These are phyloP conservation scores for Castanea mollissima DNA, from an alignment of 306 rosid species.

Conservation along the genomic window DNA sequence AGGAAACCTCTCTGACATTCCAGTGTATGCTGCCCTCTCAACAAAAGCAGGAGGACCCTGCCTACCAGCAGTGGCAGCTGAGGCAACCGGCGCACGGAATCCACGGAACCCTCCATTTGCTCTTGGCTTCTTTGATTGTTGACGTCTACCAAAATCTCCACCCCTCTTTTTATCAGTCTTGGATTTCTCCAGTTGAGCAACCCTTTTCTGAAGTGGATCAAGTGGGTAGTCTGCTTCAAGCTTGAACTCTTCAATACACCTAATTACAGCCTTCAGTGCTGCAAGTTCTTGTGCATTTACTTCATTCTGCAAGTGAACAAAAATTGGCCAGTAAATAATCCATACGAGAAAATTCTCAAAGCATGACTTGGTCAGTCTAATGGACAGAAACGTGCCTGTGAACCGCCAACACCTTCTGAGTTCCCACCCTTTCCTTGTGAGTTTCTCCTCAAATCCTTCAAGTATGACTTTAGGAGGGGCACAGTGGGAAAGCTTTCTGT, in stretches of 20 bases:
- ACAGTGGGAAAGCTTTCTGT: conserved; percentile 62
- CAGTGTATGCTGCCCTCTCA: conserved; percentile 45
- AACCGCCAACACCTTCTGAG: conserved; percentile 36
- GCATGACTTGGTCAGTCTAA: conserved; percentile 3
- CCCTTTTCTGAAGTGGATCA: conserved; percentile 75
- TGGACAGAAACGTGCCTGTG: conserved; percentile 44
- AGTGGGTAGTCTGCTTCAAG: conserved; percentile 74
- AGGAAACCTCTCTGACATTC: conserved; percentile 46
- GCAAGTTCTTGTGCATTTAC: conserved; percentile 58
- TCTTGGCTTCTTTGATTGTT: conserved; percentile 57
- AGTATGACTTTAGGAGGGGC: conserved; percentile 66
- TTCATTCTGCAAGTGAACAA: conserved; percentile 38
- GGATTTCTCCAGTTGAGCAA: conserved; percentile 59
- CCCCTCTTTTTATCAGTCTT: conserved; percentile 59
- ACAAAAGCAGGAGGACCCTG: conserved; percentile 39
- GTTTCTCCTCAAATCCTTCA: conserved; percentile 70
- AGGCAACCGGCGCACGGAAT: conserved; percentile 42
- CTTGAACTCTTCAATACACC: conserved; percentile 57
- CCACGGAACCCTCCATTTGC: conserved; percentile 40
- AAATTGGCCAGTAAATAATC: conserved; percentile 12
- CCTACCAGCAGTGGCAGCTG: conserved; percentile 36
- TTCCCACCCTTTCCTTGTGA: conserved; percentile 63
- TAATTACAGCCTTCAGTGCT: conserved; percentile 57
- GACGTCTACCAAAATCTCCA: conserved; percentile 50
- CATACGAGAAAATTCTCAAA: conserved; percentile 13